Percentiles rank a stretch among this genome's conserved stretches.
Evolutionary conservation across 805 yeast species (phyloP).

Genomic region (Diddensiella santjacobensis): DNA sequence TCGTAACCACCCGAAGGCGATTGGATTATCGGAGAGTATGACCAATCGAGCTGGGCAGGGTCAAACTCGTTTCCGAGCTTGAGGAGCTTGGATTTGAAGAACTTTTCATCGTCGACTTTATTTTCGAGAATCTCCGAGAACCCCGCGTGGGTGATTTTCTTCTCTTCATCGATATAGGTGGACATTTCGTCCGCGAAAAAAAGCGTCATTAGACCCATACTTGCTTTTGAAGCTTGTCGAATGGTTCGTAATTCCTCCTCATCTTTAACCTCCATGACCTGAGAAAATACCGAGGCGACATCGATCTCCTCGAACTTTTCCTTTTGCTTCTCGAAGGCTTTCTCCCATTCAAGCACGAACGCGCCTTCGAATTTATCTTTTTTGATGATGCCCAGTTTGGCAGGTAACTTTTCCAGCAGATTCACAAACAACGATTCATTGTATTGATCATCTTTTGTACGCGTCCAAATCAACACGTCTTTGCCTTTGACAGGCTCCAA

Average conservation of each 20-base stretch:
- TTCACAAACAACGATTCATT: constrained; percentile 64
- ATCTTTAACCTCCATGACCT: constrained; percentile 70
- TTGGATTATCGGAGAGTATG: constrained; percentile 86
- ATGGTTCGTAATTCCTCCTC: constrained; percentile 65
- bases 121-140: constrained; percentile 73
- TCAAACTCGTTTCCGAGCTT: constrained; percentile 67
- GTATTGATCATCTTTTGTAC: constrained; percentile 78
- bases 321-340: constrained; percentile 30
- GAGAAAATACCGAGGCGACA: constrained; percentile 51
- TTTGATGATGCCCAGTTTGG: constrained; percentile 58
- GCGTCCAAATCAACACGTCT: constrained; percentile 56
- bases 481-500: constrained; percentile 53
- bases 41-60: constrained; percentile 80
- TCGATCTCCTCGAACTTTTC: constrained; percentile 45
- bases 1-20: constrained; percentile 71
- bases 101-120: constrained; percentile 74
- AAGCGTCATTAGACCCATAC: constrained; percentile 69
- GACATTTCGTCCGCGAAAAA: constrained; percentile 85
- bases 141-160: constrained; percentile 65
- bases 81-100: constrained; percentile 54
- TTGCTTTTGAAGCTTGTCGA: constrained; percentile 69
- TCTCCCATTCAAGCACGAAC: constrained; percentile 76
- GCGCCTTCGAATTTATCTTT: constrained; percentile 82
- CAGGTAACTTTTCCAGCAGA: constrained; percentile 39
- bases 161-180: constrained; percentile 79